Evolutionary conservation across 768 basidiomycete genomes (phyloP).

Genomic region (Gloeopeniophorella convolvens): DNA sequence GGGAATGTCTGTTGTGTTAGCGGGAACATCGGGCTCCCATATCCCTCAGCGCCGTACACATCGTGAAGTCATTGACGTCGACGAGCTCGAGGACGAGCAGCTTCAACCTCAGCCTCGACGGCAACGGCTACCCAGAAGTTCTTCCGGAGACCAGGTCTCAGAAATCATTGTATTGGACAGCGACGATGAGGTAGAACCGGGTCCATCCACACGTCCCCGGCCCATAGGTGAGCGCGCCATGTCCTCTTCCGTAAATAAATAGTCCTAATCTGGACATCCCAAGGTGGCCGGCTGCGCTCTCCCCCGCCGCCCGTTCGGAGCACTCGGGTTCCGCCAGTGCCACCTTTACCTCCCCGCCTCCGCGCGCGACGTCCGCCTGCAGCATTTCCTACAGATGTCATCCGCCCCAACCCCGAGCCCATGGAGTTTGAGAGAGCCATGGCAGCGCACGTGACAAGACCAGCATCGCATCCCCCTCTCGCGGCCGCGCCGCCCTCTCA

Average conservation of each 20-base stretch:
- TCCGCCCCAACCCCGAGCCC: conserved; percentile 46
- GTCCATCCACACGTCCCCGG: conserved; percentile 13
- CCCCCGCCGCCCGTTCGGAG: conserved; percentile 17
- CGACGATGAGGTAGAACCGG: conserved; percentile 32
- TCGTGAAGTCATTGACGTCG: conserved; percentile 39
- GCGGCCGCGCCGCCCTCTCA: conserved; percentile 46
- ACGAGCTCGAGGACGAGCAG: conserved; percentile 33
- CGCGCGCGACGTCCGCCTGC: conserved; percentile 24
- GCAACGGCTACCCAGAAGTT: background rate
- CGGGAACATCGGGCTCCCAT: background rate
- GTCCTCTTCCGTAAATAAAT: conserved; percentile 18
- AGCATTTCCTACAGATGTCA: conserved; percentile 32
- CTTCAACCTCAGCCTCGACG: conserved; percentile 20
- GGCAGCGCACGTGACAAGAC: conserved; percentile 20
- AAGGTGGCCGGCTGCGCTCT: conserved; percentile 14
- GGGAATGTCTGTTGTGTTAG: background rate
- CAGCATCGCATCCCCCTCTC: conserved; percentile 25
- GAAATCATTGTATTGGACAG: conserved; percentile 33
- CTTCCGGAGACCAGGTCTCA: background rate
- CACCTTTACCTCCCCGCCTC: conserved; percentile 37
- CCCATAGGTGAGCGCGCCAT: conserved; percentile 10
- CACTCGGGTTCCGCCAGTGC: conserved; percentile 48
- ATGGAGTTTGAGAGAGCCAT: conserved; percentile 44
- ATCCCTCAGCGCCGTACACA: conserved; percentile 19
- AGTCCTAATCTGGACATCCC: conserved; percentile 3